Evolutionary conservation across 331 rosid species (phyloP).

Genomic region (Malus hybrid): DNA sequence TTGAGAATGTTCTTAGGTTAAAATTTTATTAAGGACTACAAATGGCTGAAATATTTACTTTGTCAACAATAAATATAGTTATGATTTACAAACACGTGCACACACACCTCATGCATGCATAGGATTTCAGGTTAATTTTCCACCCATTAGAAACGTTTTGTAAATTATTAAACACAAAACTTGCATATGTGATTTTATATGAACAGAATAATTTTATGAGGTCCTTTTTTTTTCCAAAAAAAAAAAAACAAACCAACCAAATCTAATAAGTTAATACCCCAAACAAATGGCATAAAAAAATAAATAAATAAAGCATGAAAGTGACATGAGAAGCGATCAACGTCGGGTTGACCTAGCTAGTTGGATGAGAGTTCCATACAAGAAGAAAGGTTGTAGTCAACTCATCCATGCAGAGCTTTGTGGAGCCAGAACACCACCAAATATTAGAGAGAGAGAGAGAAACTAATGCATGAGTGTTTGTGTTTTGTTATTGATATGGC

Average conservation of each 20-base stretch:
- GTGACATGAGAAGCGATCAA: constrained; percentile 21
- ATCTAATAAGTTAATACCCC: too few relatives aligned
- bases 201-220: too few relatives aligned
- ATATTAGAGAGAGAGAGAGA: constrained; percentile 5
- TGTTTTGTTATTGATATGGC: constrained; percentile 21
- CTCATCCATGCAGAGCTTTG: constrained; percentile 36
- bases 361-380: constrained; percentile 11
- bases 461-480: background rate
- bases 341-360: constrained; percentile 42
- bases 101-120: background rate
- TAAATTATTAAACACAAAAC: background rate
- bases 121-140: background rate
- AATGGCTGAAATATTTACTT: too few relatives aligned
- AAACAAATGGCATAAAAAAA: too few relatives aligned
- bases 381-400: constrained; percentile 15
- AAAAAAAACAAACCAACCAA: too few relatives aligned
- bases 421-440: constrained; percentile 41
- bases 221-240: too few relatives aligned
- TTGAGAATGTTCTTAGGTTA: too few relatives aligned
- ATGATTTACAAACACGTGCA: too few relatives aligned
- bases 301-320: constrained; percentile 3
- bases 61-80: too few relatives aligned
- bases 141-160: background rate
- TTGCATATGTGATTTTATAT: too few relatives aligned
- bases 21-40: too few relatives aligned